Base-by-base conservation (phyloP, 2,329 filamentous ascomycete genomes). In the Aspergillus fumigatiaffinis region DNA sequence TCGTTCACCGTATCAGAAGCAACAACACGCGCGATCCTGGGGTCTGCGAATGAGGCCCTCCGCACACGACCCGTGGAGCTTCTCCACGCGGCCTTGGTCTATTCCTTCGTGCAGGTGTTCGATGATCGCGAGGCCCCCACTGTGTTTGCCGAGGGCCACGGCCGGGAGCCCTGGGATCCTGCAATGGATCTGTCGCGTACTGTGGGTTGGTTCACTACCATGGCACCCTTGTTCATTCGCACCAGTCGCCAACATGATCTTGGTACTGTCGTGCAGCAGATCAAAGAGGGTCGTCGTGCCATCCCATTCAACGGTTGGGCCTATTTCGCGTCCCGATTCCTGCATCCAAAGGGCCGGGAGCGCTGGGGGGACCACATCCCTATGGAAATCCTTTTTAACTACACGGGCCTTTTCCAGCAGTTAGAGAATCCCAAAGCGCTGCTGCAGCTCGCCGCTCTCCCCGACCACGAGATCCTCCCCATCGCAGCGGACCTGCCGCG, bases 331-430 rank as follows among this genome's bases (percentile, higher is more conserved):
- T 76, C 78, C 17, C 70, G 65, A 52, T 49, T 38, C 35, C 53
- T 56, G 35, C 50, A 60, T 29, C 29, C 32, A 12, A 51, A 52
- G 42, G 57, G 28, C 10, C n/a, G 32, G 4, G 29, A 55, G 8
- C 8, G n/a, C 4, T 50, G 10, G 35, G 20, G 68, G 74, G 42
- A 52, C 63, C 77, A 80, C 44, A 77, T 76, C 58, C 82, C 82
- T 0, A 77, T 86, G 50, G 84, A 87, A 66, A 74, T 87, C 41
- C 76, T 85, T 35, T 85, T 87, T 67, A 85, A 78, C 55, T 84
- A 82, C 61, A 73, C 79, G 1, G 82, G 83, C 3, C 77, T 77
- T 0, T 70, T 79, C 17, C 77, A 82, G 51, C 76, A 80, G n/a
- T 66, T 82, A 0, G 78, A 81, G 52, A 73, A 74, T 1, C 71